Base-by-base conservation (phyloP, 1,284 basidiomycete species). In the Puccinia novopanici region DNA sequence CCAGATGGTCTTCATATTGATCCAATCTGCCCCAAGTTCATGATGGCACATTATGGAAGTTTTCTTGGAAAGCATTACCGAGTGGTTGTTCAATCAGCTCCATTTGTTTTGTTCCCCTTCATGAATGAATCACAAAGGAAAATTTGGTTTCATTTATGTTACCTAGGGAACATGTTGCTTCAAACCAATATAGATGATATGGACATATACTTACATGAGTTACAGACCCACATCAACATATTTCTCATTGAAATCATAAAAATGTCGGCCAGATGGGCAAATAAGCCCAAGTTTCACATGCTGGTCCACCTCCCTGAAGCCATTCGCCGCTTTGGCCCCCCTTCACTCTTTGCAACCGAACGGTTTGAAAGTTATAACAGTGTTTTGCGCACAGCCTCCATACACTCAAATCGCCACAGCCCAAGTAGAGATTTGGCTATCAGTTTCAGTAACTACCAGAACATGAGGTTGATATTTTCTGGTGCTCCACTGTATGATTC, bases 21-120 rank as follows among this genome's bases (percentile, higher is more conserved):
- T n/a, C n/a, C n/a, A 1, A 77, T 84, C 3, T 40, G 61, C 0
- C 86, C 86, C 0, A 63, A 82, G 0, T 86, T 85, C 19, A 82
- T 86, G 0, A 85, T 87, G 0, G 75, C 84, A 8, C 86, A 86
- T 81, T 82, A 84, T 0, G 83, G 83, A 3, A 86, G 86, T 0
- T 81, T 87, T 0, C 84, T 84, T n/a, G 86, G 87, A 0, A 82
- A 84, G 1, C 86, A 87, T 79, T 87, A 87, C 72, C 82, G 85
- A 2, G 83, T 76, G 0, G 85, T 88, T 40, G 83, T 85, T 1
- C 87, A 88, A 63, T 84, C 84, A 13, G 86, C 86, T 0, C 86
- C 86, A 0, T 87, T 87, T 84, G 86, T 87, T 0, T 76, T 87
- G 0, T 82, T 87, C 63, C 87, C 84, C 34, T 68, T 86, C 0